Base-by-base conservation (phyloP, 371 early-diverging fungal species). In the Mortierella sp. region DNA sequence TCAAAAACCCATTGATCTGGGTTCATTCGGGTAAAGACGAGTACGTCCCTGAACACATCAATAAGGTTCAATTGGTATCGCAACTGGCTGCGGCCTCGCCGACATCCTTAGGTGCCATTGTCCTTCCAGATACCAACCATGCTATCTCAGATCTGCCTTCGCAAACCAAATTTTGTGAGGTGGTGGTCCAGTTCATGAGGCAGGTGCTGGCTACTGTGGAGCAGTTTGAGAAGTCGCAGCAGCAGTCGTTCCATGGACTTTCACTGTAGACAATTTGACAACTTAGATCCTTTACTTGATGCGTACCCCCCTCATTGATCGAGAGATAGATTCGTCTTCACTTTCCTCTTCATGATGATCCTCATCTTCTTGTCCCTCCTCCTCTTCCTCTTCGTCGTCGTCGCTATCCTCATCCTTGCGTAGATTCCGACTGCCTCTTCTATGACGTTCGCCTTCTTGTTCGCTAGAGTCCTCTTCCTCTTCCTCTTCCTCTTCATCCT, bases 1-100 rank as follows among this genome's bases (percentile, higher is more conserved):
- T 87, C 23, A 58, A 67, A 10, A 47, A 66, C 9, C 87, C 87
- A 1, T 62, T 83, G 46, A 64, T 81, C 8, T 70, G 79, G 76
- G 69, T 83, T 9, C 80, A 83, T 67, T 71, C 80, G 21, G 83
- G 73, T 24, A 72, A 80, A 8, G 87, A 87, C 57, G 87, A 85
- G 49, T 85, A 65, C 26, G 78, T 82, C 23, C 76, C 73, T 2
- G 49, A 21, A 10, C 56, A 64, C 42, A 39, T 70, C 14, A 64
- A 80, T 45, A 74, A 72, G 49, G 26, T 46, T 12, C 61, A 70
- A 21, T 54, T 83, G 16, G 52, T 74, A 48, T 27, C 74, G 12
- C 71, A 83, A 45, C 67, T 78, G 26, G 58, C 80, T n/a, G 55
- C 60, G 1, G 56, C 82, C 1, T 79, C 80, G 19, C 81, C 81